These are phyloP conservation scores for Spatholobus suberectus DNA, from an alignment of 306 rosid genomes.

Conservation along the genomic window DNA sequence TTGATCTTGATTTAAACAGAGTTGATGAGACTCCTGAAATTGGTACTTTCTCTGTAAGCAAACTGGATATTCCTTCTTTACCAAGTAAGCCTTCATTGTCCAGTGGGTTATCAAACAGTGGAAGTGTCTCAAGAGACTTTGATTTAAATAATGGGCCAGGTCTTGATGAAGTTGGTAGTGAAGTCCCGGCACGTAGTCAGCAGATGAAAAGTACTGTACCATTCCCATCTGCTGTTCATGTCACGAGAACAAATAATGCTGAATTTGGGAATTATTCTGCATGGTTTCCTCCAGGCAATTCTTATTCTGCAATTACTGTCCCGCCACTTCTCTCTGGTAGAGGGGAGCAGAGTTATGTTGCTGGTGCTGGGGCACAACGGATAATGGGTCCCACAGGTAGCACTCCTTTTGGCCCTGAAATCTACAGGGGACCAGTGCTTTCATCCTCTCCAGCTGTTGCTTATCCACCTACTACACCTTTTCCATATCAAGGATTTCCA, in stretches of 20 bases:
- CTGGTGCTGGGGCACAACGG: slow-evolving; percentile 73
- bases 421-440: slow-evolving; percentile 80
- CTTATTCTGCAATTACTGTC: slow-evolving; percentile 73
- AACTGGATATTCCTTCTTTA: slow-evolving; percentile 62
- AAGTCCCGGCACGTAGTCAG: slow-evolving; percentile 59
- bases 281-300: slow-evolving; percentile 79
- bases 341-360: slow-evolving; percentile 80
- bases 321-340: slow-evolving; percentile 80
- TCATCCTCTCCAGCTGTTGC: slow-evolving; percentile 88
- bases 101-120: slow-evolving; percentile 72
- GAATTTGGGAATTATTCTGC: slow-evolving; percentile 81
- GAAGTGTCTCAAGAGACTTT: slow-evolving; percentile 74
- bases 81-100: slow-evolving; percentile 60
- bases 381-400: slow-evolving; percentile 74
- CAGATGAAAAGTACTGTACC: slow-evolving; percentile 60
- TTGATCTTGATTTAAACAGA: slow-evolving; percentile 91
- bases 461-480: slow-evolving; percentile 68
- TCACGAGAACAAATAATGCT: slow-evolving; percentile 62
- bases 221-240: slow-evolving; percentile 56
- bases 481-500: slow-evolving; percentile 84
- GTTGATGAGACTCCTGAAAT: slow-evolving; percentile 72
- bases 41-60: slow-evolving; percentile 58
- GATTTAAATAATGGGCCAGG: slow-evolving; percentile 96
- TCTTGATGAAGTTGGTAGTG: slow-evolving; percentile 73
- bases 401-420: slow-evolving; percentile 72